A percentile compares a stretch with the other conserved stretches of the same genome.
phyloP scores from a whole-genome alignment of 192 early-diverging fungal species.

The Gryganskiella cystojenkinii region DNA sequence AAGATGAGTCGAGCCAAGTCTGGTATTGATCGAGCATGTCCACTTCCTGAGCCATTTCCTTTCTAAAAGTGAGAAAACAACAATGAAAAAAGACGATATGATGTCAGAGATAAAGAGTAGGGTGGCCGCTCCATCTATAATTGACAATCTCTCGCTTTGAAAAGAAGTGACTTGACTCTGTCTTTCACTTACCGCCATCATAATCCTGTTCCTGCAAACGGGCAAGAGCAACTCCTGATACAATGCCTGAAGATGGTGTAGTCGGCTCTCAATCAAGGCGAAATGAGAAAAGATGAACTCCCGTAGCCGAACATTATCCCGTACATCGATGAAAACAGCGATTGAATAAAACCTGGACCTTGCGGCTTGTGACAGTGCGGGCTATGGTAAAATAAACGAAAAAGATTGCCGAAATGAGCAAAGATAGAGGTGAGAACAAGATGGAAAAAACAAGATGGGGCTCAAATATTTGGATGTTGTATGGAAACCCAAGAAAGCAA shows the following conservation, averaged over 20 bases:
- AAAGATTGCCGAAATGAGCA: too few relatives aligned
- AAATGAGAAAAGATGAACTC: slow-evolving; percentile 70
- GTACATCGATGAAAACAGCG: slow-evolving; percentile 61
- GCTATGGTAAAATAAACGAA: slow-evolving; percentile 8
- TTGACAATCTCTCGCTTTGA: neutral
- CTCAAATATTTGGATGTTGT: too few relatives aligned
- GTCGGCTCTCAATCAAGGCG: slow-evolving; percentile 63
- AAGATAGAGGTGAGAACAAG: neutral
- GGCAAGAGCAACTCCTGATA: slow-evolving; percentile 56
- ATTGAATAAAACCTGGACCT: slow-evolving; percentile 63
- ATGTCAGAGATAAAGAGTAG: too few relatives aligned
- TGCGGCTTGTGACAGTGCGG: slow-evolving; percentile 51
- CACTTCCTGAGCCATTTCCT: slow-evolving; percentile 27
- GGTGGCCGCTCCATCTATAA: too few relatives aligned
- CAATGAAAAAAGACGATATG: too few relatives aligned
- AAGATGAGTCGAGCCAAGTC: slow-evolving; percentile 55
- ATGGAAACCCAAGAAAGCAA: too few relatives aligned
- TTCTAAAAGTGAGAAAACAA: slow-evolving; percentile 32
- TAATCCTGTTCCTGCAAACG: slow-evolving; percentile 33
- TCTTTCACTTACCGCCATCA: slow-evolving; percentile 23
- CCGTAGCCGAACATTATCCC: slow-evolving; percentile 55
- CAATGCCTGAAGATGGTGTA: slow-evolving; percentile 64
- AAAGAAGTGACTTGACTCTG: too few relatives aligned
- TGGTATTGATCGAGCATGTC: slow-evolving; percentile 44
- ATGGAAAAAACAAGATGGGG: neutral